A percentile compares a stretch with the other conserved stretches of the same genome.
Conservation (phyloP, 2,329 filamentous ascomycete species). For the Trichophyton schoenleinii region DNA sequence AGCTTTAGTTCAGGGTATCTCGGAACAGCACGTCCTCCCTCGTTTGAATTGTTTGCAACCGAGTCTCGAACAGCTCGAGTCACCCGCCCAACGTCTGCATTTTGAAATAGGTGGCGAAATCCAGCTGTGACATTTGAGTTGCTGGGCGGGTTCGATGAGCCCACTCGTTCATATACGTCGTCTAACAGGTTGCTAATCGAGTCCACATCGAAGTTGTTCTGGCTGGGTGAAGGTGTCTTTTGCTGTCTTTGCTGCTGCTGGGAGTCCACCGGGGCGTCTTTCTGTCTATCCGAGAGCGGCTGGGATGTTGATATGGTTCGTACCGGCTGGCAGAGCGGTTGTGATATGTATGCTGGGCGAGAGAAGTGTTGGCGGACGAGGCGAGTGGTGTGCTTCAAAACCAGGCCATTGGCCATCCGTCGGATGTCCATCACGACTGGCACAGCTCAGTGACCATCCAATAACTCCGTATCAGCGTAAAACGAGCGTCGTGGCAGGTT, state of each 20-base stretch:
- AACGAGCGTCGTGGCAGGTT: not conserved
- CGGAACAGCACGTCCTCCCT: not conserved
- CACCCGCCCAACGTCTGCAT: not conserved
- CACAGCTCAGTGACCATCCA: not conserved
- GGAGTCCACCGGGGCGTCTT: not conserved
- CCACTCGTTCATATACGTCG: not conserved
- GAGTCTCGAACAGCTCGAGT: not conserved
- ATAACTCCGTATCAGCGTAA: not conserved
- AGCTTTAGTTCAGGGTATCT: constrained; percentile 14
- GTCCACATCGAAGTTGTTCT: not conserved
- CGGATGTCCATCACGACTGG: constrained; percentile 10
- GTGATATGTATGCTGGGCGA: not conserved
- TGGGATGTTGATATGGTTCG: not conserved
- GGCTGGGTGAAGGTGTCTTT: not conserved
- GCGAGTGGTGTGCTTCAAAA: not conserved
- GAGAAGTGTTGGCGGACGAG: not conserved
- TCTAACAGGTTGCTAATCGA: not conserved
- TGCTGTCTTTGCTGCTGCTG: not conserved
- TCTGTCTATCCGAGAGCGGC: not conserved
- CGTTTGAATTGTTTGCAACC: not conserved
- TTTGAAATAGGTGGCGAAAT: not conserved
- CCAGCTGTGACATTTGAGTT: not conserved
- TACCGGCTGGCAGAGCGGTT: not conserved
- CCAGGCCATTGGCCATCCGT: constrained; percentile 10
- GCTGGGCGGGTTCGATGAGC: not conserved